These are phyloP conservation scores for Suillus tomentosus DNA, from an alignment of 768 basidiomycete species.

Conservation along the genomic window DNA sequence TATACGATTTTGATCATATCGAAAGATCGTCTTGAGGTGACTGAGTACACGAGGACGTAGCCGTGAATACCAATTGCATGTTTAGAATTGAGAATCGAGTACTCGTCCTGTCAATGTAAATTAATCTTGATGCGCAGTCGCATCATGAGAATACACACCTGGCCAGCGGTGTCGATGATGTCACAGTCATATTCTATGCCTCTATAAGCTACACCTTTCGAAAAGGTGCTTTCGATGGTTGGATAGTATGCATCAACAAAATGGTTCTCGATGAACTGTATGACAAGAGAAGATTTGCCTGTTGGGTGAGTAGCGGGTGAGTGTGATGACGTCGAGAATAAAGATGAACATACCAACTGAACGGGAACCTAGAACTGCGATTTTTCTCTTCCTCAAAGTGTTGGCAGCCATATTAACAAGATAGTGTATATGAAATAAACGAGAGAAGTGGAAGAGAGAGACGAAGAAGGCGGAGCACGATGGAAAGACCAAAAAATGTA, in stretches of 20 bases:
- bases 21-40: conserved; percentile 86
- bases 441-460: conserved; percentile 19
- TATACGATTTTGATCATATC: conserved; percentile 93
- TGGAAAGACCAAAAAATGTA: conserved; percentile 22
- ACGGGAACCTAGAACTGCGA: conserved; percentile 84
- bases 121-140: conserved; percentile 1
- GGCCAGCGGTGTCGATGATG: conserved; percentile 97
- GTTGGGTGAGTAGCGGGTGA: conserved; percentile 23
- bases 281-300: conserved; percentile 94
- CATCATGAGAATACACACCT: conserved; percentile 51
- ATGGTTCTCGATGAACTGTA: conserved; percentile 91
- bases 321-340: conserved; percentile 18
- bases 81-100: conserved; percentile 88
- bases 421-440: conserved; percentile 10
- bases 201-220: conserved; percentile 84
- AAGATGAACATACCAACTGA: conserved; percentile 70
- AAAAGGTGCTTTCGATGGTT: conserved; percentile 88
- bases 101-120: conserved; percentile 74
- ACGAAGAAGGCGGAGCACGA: conserved; percentile 16
- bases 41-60: conserved; percentile 95
- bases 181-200: conserved; percentile 94
- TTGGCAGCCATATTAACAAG: conserved; percentile 31
- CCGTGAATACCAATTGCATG: conserved; percentile 98
- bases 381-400: conserved; percentile 79
- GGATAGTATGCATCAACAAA: conserved; percentile 95